Evolutionary conservation across 495 filamentous ascomycete genomes (phyloP), one percentile per base, ranked within the genome.

Genomic region (Viridothelium virens): DNA sequence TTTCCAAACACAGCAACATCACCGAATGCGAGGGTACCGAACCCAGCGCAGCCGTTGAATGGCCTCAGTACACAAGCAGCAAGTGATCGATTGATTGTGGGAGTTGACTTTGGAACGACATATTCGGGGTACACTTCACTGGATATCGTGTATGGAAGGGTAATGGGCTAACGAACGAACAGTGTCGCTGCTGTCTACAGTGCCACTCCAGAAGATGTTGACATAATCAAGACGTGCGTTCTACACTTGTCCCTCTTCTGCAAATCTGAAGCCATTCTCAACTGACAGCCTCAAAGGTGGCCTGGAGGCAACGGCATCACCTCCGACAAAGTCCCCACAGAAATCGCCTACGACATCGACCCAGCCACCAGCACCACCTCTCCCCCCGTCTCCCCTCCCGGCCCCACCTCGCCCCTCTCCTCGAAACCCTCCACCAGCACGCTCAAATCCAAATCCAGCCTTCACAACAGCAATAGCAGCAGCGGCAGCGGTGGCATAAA

Each of bases 121-220:
- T 78, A 77, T 64, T 72, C 69, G 41, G 73, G 63, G 73, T 75
- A 64, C 31, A 69, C 34, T n/a, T 5, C 4, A n/a, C 39, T 11
- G 48, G 18, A 59, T 66, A 39, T 34, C 10, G 10, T 39, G 37
- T 6, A 34, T 10, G 5, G 7, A 33, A 6, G n/a, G 41, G 16
- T 25, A 47, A 12, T 37, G 31, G 31, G 37, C 56, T 56, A 48
- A n/a, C 11, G 62, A 44, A 31, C 44, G 46, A 65, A 62, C 37
- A 89, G 87, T 48, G 88, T 91, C 46, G 88, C 88, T 10, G 83
- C 86, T n/a, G 87, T 87, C 37, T 90, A 91, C 70, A 90, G 86
- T 12, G 86, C 84, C 10, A 88, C 86, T 0, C 89, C 88, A 1
- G 88, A 91, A 68, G 88, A 91, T 72, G 79, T 91, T 62, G 88